Base-by-base conservation (phyloP, 2,329 filamentous ascomycete species). In the Cucurbitaria berberidis region DNA sequence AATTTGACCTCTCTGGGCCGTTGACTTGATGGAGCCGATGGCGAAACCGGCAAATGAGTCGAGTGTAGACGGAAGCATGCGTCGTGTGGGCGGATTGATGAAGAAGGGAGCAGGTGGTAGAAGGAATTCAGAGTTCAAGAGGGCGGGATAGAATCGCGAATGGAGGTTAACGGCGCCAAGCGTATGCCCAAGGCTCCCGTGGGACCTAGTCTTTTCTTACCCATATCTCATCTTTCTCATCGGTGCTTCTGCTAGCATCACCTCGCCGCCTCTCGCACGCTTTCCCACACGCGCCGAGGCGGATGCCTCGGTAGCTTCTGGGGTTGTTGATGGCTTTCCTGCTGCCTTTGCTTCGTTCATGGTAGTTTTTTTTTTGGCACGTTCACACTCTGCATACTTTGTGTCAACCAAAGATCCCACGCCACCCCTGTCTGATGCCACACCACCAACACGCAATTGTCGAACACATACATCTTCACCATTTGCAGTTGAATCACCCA, bases 111-210 rank as follows among this genome's bases (percentile, higher is more conserved):
- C 51, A 57, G 57, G 63, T 63, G 62, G 60, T 60, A 57, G 59
- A 64, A 63, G 58, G 61, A 64, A 60, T 57, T 63, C 55, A 56
- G 58, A 61, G 62, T 58, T 61, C 41, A 55, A 53, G 55, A 61
- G 54, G 56, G 53, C 51, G 47, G 46, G 40, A 44, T 40, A 46
- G 54, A 55, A 50, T 61, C 53, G 61, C 56, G 32, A 48, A 45
- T 58, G 48, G 51, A 47, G 48, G 49, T 51, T 53, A 59, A 59
- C 52, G 51, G 49, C 51, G 62, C 62, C 58, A 62, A 63, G 56
- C 55, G 19, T 43, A 56, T 32, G 46, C 56, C 56, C 53, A 57
- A 51, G 51, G 59, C 62, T 60, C 51, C 58, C 53, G 59, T 55
- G 55, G 48, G 60, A 64, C 51, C 63, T 60, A 59, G 57, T 60